phyloP scores from a whole-genome alignment of 2,329 filamentous ascomycete genomes.

The Neonectria punicea region DNA sequence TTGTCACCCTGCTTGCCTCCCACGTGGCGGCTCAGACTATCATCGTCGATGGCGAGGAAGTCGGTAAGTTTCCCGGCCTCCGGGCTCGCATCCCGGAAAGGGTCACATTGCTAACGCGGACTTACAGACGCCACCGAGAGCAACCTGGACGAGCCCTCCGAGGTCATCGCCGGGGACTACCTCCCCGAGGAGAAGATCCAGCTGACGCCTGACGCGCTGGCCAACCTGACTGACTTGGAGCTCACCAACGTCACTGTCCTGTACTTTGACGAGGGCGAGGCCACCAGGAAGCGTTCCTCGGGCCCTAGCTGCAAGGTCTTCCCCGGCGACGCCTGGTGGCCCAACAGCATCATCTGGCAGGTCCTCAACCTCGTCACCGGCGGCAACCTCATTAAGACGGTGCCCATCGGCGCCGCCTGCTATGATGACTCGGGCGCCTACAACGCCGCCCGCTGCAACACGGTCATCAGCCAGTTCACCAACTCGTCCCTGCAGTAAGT shows the following conservation, averaged over 20 bases:
- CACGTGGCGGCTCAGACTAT: constrained; percentile 27
- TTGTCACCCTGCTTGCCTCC: constrained; percentile 15
- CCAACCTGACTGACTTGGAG: constrained; percentile 27
- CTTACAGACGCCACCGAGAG: constrained; percentile 20
- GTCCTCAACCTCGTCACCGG: constrained; percentile 49
- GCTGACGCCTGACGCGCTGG: constrained; percentile 24
- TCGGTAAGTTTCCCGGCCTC: constrained; percentile 12
- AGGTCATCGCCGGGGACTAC: constrained; percentile 26
- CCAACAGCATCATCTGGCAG: constrained; percentile 42
- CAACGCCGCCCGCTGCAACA: constrained; percentile 41
- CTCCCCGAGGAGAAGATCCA: constrained; percentile 33
- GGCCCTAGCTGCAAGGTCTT: constrained; percentile 46
- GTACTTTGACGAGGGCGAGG: constrained; percentile 19
- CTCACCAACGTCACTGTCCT: constrained; percentile 20
- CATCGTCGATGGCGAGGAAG: constrained; percentile 25
- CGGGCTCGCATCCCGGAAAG: background rate
- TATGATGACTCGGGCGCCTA: constrained; percentile 42
- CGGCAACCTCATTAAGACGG: constrained; percentile 46
- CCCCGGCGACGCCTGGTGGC: constrained; percentile 48
- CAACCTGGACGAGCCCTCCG: constrained; percentile 21
- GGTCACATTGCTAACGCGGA: background rate
- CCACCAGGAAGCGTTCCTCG: background rate
- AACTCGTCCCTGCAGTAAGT: constrained; percentile 39
- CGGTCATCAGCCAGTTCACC: constrained; percentile 43
- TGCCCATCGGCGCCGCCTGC: constrained; percentile 47